Conservation (phyloP, 805 yeast genomes). For the Schwanniomyces sp. region DNA sequence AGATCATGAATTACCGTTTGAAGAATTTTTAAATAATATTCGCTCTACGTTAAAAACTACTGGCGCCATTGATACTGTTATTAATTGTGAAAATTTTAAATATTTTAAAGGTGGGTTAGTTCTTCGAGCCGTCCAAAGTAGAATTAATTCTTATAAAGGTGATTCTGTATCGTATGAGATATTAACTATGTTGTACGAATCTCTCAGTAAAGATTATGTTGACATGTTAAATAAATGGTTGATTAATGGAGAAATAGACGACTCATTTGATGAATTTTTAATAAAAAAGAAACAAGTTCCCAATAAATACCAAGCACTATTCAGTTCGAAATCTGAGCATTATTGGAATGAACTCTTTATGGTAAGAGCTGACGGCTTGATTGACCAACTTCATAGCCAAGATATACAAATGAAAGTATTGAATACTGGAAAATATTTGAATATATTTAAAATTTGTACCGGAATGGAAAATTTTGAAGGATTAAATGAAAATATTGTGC, state of each 20-base stretch:
- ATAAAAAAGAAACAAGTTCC: conserved; percentile 48
- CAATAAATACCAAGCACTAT: conserved; percentile 17
- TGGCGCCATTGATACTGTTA: conserved; percentile 49
- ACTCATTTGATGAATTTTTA: conserved; percentile 80
- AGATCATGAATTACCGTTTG: conserved; percentile 20
- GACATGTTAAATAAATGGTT: conserved; percentile 79
- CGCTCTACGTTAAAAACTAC: conserved; percentile 41
- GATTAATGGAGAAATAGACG: conserved; percentile 67
- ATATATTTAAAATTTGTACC: conserved; percentile 62
- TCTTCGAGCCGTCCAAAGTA: conserved; percentile 57
- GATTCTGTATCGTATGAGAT: conserved; percentile 57
- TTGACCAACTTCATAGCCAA: conserved; percentile 57
- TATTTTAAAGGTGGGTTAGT: conserved; percentile 79
- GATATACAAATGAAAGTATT: conserved; percentile 64
- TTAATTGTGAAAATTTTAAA: conserved; percentile 49
- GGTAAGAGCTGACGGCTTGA: conserved; percentile 71
- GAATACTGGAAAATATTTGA: conserved; percentile 81
- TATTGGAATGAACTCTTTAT: conserved; percentile 77
- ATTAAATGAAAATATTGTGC: conserved; percentile 24
- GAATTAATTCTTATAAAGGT: conserved; percentile 62
- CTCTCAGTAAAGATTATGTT: conserved; percentile 63
- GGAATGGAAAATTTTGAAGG: conserved; percentile 43
- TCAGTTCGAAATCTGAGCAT: conserved; percentile 49
- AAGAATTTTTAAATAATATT: conserved; percentile 35
- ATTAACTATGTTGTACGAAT: conserved; percentile 51